Conservation (phyloP, 805 yeast species). For the Barnettozyma populi region DNA sequence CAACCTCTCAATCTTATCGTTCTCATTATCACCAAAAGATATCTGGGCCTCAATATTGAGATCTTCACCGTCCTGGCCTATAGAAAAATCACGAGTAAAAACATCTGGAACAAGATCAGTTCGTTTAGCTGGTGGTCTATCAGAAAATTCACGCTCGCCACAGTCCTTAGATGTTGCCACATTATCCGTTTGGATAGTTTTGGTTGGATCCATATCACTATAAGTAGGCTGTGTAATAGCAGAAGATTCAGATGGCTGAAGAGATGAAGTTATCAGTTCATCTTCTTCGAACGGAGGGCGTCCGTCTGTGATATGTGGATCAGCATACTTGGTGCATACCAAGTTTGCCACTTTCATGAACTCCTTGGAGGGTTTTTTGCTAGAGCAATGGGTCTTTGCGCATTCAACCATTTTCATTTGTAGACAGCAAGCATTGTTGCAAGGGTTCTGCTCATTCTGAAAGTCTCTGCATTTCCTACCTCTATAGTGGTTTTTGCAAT, state of each 20-base stretch:
- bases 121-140: constrained; percentile 3
- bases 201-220: not conserved
- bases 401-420: constrained; percentile 22
- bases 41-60: constrained; percentile 11
- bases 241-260: too few species aligned
- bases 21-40: constrained; percentile 19
- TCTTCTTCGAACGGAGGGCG: not conserved
- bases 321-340: constrained; percentile 21
- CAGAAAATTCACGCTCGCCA: constrained; percentile 6
- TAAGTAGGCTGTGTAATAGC: not conserved
- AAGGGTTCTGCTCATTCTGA: constrained; percentile 13
- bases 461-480: constrained; percentile 12
- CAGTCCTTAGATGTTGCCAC: constrained; percentile 3
- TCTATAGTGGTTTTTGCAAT: constrained; percentile 21
- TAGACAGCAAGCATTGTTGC: constrained; percentile 24
- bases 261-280: not conserved
- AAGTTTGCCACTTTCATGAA: constrained; percentile 18
- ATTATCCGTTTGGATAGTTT: not conserved
- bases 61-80: constrained; percentile 8
- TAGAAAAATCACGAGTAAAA: constrained; percentile 13
- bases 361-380: constrained; percentile 12
- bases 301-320: constrained; percentile 19
- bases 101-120: constrained; percentile 6
- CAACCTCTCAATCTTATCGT: constrained; percentile 20
- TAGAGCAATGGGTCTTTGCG: constrained; percentile 18